Conservation (phyloP, 495 filamentous ascomycete genomes). For the Glarea lozoyensis region DNA sequence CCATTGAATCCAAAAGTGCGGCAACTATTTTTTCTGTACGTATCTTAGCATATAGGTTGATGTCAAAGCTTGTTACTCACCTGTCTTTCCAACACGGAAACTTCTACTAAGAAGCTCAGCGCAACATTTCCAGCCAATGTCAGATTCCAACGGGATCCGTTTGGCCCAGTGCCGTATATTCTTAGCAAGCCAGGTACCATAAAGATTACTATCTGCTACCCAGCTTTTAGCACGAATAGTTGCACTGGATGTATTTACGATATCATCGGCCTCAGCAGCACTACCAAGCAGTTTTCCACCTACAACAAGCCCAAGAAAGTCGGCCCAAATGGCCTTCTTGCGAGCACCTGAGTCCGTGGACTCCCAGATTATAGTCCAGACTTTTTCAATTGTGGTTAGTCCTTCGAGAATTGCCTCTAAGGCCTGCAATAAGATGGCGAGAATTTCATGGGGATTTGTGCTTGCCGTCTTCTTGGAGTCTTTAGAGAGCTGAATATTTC, state of each 20-base stretch:
- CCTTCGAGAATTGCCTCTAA: slow-evolving; percentile 46
- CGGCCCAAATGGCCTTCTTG: slow-evolving; percentile 54
- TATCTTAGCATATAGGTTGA: slow-evolving; percentile 10
- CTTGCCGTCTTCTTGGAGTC: slow-evolving; percentile 29
- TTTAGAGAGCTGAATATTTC: slow-evolving; percentile 37
- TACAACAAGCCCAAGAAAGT: slow-evolving; percentile 50
- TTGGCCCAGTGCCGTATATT: slow-evolving; percentile 49
- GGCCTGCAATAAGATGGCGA: slow-evolving; percentile 27
- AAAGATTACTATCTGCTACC: slow-evolving; percentile 57
- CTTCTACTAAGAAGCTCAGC: slow-evolving; percentile 55
- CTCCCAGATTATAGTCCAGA: slow-evolving; percentile 34
- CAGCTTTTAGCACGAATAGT: slow-evolving; percentile 34
- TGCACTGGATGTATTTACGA: slow-evolving; percentile 24
- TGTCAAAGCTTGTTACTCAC: slow-evolving; percentile 34
- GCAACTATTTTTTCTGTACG: slow-evolving; percentile 17
- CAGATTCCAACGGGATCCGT: slow-evolving; percentile 26
- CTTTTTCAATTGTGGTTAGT: slow-evolving; percentile 38
- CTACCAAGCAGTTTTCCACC: slow-evolving; percentile 63
- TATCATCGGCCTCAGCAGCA: slow-evolving; percentile 65
- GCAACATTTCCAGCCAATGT: slow-evolving; percentile 41
- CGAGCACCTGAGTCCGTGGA: slow-evolving; percentile 6
- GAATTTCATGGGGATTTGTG: slow-evolving; percentile 30
- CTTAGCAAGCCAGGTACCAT: slow-evolving; percentile 63
- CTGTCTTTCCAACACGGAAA: slow-evolving; percentile 64
- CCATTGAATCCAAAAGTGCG: slow-evolving; percentile 16